phyloP scores from a whole-genome alignment of 2,329 filamentous ascomycete species.

The Parascedosporium putredinis region DNA sequence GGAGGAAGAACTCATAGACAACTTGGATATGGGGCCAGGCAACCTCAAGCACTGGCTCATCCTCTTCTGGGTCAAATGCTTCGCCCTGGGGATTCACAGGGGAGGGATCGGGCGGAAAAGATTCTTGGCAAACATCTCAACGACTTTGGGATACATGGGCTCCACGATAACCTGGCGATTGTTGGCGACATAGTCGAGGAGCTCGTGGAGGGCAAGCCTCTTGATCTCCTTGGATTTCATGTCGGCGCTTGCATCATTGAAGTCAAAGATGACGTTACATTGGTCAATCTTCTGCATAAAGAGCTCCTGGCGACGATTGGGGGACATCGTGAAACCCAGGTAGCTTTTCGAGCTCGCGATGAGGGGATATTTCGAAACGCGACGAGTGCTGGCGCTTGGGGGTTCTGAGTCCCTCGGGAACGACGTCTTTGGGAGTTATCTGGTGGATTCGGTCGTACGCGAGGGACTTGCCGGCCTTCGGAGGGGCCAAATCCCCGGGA shows the following conservation, averaged over 20 bases:
- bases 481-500: constrained; percentile 91
- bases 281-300: constrained; percentile 99
- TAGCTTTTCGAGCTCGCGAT: constrained; percentile 92
- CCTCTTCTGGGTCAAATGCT: constrained; percentile 96
- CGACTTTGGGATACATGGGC: constrained; percentile 95
- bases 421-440: constrained; percentile 81
- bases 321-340: constrained; percentile 97
- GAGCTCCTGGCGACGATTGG: constrained; percentile 85
- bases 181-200: constrained; percentile 96
- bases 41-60: constrained; percentile 94
- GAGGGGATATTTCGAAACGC: constrained; percentile 93
- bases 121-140: constrained; percentile 99
- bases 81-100: constrained; percentile 97
- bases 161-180: constrained; percentile 98
- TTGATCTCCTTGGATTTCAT: constrained; percentile 99
- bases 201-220: constrained; percentile 84
- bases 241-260: constrained; percentile 94
- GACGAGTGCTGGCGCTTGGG: constrained; percentile 96
- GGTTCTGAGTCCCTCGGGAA: constrained; percentile 87
- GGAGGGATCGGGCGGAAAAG: constrained; percentile 94
- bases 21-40: constrained; percentile 99
- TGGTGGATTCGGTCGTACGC: constrained; percentile 84
- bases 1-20: constrained; percentile 97
- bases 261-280: constrained; percentile 99
- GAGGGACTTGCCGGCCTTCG: constrained; percentile 83